These are phyloP conservation scores for Pinus albicaulis DNA, from an alignment of 75 land plant genomes.

Conservation along the genomic window DNA sequence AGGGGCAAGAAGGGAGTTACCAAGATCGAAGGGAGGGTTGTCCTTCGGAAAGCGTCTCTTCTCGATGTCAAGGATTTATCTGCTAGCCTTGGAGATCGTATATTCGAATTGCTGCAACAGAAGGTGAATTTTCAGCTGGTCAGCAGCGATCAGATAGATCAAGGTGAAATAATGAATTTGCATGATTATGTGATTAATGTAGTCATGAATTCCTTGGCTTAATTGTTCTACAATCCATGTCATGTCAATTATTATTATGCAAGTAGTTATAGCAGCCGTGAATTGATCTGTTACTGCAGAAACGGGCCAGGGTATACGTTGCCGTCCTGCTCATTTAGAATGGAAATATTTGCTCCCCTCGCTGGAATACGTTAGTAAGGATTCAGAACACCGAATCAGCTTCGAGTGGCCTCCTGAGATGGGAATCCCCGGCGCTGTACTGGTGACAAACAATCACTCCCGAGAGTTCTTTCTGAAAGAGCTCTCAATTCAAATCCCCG, in stretches of 20 bases:
- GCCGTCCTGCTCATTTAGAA: slow-evolving; percentile 3
- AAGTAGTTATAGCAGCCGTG: neutral
- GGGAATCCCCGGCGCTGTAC: slow-evolving; percentile 33
- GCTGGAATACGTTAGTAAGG: neutral
- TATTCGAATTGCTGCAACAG: neutral
- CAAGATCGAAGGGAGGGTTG: neutral
- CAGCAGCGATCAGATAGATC: neutral
- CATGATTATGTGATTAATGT: neutral
- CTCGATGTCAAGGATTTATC: neutral
- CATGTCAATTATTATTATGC: fast-evolving
- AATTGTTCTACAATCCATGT: neutral
- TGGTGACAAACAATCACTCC: slow-evolving; percentile 21
- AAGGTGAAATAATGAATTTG: neutral
- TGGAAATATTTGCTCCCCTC: neutral
- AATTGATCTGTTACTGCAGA: slow-evolving; percentile 4
- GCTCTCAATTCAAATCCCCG: slow-evolving; percentile 12
- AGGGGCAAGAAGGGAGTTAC: too few relatives aligned
- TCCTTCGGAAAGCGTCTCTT: neutral
- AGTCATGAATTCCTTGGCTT: neutral
- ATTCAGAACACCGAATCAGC: neutral
- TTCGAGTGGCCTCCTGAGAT: slow-evolving; percentile 15
- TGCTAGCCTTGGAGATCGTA: neutral
- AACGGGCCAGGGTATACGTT: slow-evolving; percentile 8
- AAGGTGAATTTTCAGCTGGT: neutral
- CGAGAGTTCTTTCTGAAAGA: slow-evolving; percentile 24